A percentile compares a stretch with the other conserved stretches of the same genome.
phyloP scores from a whole-genome alignment of 257 asterid genomes.

The Solanum phureja region DNA sequence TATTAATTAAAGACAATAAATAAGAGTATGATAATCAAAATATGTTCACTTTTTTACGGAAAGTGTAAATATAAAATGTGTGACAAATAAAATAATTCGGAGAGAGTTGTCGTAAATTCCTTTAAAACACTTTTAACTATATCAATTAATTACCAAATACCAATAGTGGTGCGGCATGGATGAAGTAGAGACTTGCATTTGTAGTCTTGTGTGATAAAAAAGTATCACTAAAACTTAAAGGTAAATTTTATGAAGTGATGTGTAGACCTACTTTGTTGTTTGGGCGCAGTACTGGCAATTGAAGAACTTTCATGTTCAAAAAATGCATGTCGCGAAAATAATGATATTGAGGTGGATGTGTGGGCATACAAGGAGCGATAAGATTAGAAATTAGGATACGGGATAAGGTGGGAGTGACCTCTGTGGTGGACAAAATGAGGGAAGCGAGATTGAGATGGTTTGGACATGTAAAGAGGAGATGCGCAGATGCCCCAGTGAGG shows the following conservation, averaged over 20 bases:
- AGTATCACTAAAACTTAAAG: accelerated
- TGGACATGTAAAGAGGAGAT: background rate
- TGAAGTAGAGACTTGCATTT: too few species aligned
- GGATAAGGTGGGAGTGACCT: background rate
- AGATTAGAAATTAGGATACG: too few species aligned
- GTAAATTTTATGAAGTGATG: background rate
- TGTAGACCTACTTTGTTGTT: background rate
- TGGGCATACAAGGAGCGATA: background rate
- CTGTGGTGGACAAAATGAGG: background rate
- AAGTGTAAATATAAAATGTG: background rate
- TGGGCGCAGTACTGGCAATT: too few species aligned
- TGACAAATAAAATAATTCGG: background rate
- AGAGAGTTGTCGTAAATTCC: background rate
- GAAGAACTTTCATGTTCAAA: background rate
- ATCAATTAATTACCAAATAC: background rate
- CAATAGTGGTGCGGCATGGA: background rate
- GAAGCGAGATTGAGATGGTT: background rate
- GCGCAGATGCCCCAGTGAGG: background rate
- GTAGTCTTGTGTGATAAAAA: too few species aligned
- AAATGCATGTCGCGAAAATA: too few species aligned
- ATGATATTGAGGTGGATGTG: background rate
- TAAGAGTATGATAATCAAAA: background rate
- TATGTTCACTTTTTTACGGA: too few species aligned
- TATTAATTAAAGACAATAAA: too few species aligned
- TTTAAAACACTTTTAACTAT: too few species aligned